Conservation (phyloP, 768 basidiomycete species). For the Pleurotus djamor region DNA sequence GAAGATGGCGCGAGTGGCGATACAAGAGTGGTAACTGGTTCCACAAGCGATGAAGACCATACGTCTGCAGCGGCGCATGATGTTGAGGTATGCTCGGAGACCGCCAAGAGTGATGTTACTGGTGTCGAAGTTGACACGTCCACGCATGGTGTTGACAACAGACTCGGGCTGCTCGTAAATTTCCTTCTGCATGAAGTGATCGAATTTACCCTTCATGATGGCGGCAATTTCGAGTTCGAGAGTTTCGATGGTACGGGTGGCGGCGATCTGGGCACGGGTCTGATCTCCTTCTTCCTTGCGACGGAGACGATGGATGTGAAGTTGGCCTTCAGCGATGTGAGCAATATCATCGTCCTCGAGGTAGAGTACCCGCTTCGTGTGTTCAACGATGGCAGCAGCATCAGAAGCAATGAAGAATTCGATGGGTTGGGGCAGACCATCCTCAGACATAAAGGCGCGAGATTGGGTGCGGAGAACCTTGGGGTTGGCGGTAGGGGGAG, state of each 20-base stretch:
- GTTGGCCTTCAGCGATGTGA: constrained; percentile 94
- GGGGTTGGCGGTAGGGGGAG: constrained; percentile 59
- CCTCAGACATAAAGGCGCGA: constrained; percentile 97
- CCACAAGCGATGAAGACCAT: constrained; percentile 99
- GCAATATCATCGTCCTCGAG: constrained; percentile 99
- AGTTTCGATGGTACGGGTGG: constrained; percentile 95
- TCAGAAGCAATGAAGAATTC: constrained; percentile 99
- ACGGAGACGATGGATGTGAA: constrained; percentile 98
- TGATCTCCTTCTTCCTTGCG: constrained; percentile 74
- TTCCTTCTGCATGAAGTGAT: constrained; percentile 99
- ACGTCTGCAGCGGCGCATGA: constrained; percentile 91
- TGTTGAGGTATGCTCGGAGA: constrained; percentile 90
- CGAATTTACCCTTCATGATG: constrained; percentile 99
- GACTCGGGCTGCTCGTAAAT: constrained; percentile 99
- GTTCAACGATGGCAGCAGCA: constrained; percentile 93
- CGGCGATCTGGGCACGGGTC: constrained; percentile 55
- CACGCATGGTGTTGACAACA: constrained; percentile 99
- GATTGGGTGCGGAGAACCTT: constrained; percentile 94
- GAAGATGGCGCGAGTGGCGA: constrained; percentile 96
- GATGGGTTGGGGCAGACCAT: constrained; percentile 97
- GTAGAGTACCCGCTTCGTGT: constrained; percentile 98
- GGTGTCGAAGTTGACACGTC: constrained; percentile 97
- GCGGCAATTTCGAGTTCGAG: constrained; percentile 99
- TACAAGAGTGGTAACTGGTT: constrained; percentile 95
- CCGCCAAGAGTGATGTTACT: constrained; percentile 93